Evolutionary conservation across 139 green algal species (phyloP), one percentile per base, ranked within the genome.

Genomic region (Picochlorum sp.): DNA sequence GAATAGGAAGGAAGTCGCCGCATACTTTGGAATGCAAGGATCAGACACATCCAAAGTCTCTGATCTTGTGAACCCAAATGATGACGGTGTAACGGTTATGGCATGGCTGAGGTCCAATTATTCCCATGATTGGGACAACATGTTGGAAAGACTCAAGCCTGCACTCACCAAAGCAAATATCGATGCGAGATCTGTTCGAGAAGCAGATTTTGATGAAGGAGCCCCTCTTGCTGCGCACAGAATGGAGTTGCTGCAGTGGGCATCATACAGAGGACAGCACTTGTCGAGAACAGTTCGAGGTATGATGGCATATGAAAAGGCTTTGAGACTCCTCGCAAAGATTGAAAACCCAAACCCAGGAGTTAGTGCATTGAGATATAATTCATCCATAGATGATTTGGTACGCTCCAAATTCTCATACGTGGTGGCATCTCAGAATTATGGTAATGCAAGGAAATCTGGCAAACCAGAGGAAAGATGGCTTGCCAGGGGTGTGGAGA

Each of bases 161-260:
- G 49, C 37, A 24, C 18, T 80, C 21, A 37, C 44, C 3, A 68
- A 31, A n/a, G 30, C 18, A 37, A 28, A 45, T 20, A 37, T 57
- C n/a, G 60, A 66, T 23, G 14, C 11, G 45, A 45, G 60, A 9
- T 47, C 60, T 18, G 38, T 85, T 14, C 78, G 67, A 16, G 78
- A 79, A 18, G 59, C 55, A 4, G 78, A 88, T 65, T 88, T 88
- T 50, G 66, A 80, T 45, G 60, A 64, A 26, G 66, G 65, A 15
- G 66, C 72, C 34, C 66, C 58, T 24, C 54, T 81, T 44, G 60
- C 71, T 66, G 18, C 37, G 4, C 16, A 38, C 38, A 71, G 79
- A 63, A 78, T 73, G 60, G 74, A 95, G 64, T 65, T 95, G 68
- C 84, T 85, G 69, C 66, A 89, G 69, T 96, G 88, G 88, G 89